A percentile compares a stretch with the other conserved stretches of the same genome.
phyloP scores from a whole-genome alignment of 2,329 filamentous ascomycete genomes.

The Pseudopyrenochaeta lycopersici region DNA sequence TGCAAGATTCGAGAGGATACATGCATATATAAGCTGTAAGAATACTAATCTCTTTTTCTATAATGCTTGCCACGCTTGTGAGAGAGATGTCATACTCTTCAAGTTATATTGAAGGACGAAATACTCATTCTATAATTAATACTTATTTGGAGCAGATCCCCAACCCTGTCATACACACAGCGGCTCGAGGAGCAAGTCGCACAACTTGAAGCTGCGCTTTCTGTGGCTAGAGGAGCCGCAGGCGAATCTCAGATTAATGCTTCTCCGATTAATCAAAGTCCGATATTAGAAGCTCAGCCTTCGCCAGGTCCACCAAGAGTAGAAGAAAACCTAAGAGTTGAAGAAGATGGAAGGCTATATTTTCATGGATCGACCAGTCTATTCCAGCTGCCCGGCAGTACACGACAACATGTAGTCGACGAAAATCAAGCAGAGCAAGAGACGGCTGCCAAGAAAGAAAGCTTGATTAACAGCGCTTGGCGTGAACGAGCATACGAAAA shows the following conservation, averaged over 20 bases:
- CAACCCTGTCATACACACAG: constrained; percentile 17
- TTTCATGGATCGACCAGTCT: constrained; percentile 15
- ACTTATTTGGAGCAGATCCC: background rate
- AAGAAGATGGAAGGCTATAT: constrained; percentile 6
- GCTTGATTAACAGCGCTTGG: constrained; percentile 16
- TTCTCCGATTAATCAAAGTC: too few species aligned
- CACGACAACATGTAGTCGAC: background rate
- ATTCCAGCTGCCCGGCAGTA: constrained; percentile 11
- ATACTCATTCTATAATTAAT: too few species aligned
- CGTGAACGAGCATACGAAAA: constrained; percentile 14
- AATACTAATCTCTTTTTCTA: background rate
- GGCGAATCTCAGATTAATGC: background rate
- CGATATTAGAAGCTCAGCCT: too few species aligned
- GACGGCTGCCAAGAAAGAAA: constrained; percentile 10
- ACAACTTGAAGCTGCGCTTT: constrained; percentile 7
- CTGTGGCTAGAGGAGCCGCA: background rate
- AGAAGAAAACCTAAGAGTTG: constrained; percentile 1
- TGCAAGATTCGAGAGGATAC: constrained; percentile 7
- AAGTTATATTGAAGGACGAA: too few species aligned
- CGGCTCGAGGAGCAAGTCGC: constrained; percentile 10
- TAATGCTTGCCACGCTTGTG: background rate
- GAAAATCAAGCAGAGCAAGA: constrained; percentile 1
- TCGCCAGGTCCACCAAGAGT: background rate
- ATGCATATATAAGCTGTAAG: constrained; percentile 19
- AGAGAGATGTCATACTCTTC: too few species aligned